Base-by-base conservation (phyloP, 441 rosid genomes). In the Gossypium davidsonii region DNA sequence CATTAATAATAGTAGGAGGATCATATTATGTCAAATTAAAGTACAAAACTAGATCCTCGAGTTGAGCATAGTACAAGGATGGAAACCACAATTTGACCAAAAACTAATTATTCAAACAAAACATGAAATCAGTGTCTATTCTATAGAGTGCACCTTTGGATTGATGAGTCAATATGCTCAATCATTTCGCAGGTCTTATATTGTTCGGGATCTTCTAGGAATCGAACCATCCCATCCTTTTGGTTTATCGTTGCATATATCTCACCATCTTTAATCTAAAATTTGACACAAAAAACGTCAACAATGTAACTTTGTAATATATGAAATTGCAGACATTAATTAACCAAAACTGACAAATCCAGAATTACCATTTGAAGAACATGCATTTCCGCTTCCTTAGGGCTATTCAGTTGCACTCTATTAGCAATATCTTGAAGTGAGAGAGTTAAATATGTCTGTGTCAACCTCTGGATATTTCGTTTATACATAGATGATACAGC, bases 351-450 rank as follows among this genome's bases (percentile, higher is more conserved):
- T 48, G 60, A 55, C 7, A 11, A 31, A 26, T 60, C 51, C 71
- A 67, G 69, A 65, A 70, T 63, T 85, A 95, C 97, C 99, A 95
- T 95, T 84, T 91, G 99, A 70, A 95, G 99, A 78, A 95, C 97
- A 80, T 89, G 99, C 94, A 87, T 93, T 83, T 95, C 99, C n/a
- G 97, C 99, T 85, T 91, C 99, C 83, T 93, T 95, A 2, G 97
- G 79, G 70, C 87, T 82, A 74, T 73, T 85, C 73, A 95, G 85
- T 76, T 89, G 90, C 81, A 95, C 99, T 25, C 85, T 87, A 83
- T 81, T 85, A 72, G 98, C 98, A 75, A 93, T 95, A 75, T 93
- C 99, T 89, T 95, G 91, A 70, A 93, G 97, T 46, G 99, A 93
- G 71, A 95, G 87, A 70, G 99, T 95, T 84, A 95, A 79, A 86